These are phyloP conservation scores for Eragrostis tef DNA, from an alignment of 202 grass and related monocot species.

Conservation along the genomic window DNA sequence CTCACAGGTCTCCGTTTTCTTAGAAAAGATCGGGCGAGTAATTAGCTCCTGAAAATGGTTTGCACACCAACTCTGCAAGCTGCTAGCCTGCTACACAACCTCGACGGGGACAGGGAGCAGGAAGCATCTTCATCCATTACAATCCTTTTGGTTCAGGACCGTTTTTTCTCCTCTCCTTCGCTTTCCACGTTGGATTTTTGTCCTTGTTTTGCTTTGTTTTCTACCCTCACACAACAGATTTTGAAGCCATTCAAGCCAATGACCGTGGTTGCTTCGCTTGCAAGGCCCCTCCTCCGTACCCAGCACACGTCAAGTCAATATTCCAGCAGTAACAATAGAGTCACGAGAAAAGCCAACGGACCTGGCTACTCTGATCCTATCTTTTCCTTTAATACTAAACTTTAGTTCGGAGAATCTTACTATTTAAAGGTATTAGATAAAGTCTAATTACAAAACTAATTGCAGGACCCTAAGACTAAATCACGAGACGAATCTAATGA, in stretches of 20 bases:
- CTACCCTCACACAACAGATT: background rate
- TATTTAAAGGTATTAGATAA: too few species aligned
- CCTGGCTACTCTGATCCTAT: too few species aligned
- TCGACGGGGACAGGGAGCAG: background rate
- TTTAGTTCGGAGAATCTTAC: too few species aligned
- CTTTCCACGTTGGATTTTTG: too few species aligned
- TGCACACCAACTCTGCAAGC: too few species aligned
- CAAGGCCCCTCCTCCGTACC: background rate
- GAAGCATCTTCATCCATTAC: background rate
- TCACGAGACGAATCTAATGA: too few species aligned
- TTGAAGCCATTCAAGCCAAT: slow-evolving; percentile 9
- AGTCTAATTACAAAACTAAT: too few species aligned
- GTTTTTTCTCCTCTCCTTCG: too few species aligned
- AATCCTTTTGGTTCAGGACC: background rate
- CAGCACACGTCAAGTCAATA: slow-evolving; percentile 29
- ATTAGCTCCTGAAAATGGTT: background rate
- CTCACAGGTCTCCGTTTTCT: too few species aligned
- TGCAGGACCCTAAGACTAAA: too few species aligned
- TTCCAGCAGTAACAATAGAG: background rate
- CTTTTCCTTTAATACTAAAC: too few species aligned
- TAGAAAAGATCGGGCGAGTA: background rate
- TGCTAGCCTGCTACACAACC: too few species aligned
- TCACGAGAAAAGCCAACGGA: background rate
- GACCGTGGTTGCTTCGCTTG: slow-evolving; percentile 39
- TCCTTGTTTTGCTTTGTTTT: background rate